Conservation (phyloP, 768 basidiomycete species). For the Dendrothele bispora region DNA sequence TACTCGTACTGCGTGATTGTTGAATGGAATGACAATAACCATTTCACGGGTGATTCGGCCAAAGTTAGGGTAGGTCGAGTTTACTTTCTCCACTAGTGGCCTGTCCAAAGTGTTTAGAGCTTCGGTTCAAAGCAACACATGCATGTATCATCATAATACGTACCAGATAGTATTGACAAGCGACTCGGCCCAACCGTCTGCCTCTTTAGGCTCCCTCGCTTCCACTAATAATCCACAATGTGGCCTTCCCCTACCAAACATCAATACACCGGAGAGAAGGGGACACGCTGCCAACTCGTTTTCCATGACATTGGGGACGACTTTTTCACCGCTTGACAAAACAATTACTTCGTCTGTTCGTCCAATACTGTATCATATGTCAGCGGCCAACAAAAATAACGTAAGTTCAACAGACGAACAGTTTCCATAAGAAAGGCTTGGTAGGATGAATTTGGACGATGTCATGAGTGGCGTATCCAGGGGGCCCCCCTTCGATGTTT, state of each 20-base stretch:
- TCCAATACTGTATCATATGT: slow-evolving; percentile 27
- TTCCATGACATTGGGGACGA: slow-evolving; percentile 29
- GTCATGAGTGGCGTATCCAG: slow-evolving; percentile 46
- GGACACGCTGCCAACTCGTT: slow-evolving; percentile 19
- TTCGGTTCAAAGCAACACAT: neutral
- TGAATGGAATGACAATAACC: slow-evolving; percentile 41
- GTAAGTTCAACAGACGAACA: neutral
- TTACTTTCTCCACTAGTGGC: slow-evolving; percentile 42
- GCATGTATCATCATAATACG: slow-evolving; percentile 29
- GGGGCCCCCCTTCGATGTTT: no score
- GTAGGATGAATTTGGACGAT: slow-evolving; percentile 44
- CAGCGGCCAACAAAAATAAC: neutral
- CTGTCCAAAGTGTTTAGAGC: slow-evolving; percentile 14
- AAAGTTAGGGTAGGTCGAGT: slow-evolving; percentile 35
- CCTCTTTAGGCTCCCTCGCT: slow-evolving; percentile 17
- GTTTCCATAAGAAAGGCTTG: slow-evolving; percentile 38
- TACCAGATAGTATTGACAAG: slow-evolving; percentile 31
- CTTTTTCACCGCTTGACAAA: slow-evolving; percentile 31
- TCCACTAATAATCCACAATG: slow-evolving; percentile 32
- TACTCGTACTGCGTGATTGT: slow-evolving; percentile 42
- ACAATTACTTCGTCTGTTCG: slow-evolving; percentile 31
- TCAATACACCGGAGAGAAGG: slow-evolving; percentile 30
- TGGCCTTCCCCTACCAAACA: slow-evolving; percentile 41
- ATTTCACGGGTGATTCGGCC: slow-evolving; percentile 52
- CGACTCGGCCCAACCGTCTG: slow-evolving; percentile 27